phyloP scores from a whole-genome alignment of 2,329 filamentous ascomycete genomes.

The Emmonsiellopsis sp. region DNA sequence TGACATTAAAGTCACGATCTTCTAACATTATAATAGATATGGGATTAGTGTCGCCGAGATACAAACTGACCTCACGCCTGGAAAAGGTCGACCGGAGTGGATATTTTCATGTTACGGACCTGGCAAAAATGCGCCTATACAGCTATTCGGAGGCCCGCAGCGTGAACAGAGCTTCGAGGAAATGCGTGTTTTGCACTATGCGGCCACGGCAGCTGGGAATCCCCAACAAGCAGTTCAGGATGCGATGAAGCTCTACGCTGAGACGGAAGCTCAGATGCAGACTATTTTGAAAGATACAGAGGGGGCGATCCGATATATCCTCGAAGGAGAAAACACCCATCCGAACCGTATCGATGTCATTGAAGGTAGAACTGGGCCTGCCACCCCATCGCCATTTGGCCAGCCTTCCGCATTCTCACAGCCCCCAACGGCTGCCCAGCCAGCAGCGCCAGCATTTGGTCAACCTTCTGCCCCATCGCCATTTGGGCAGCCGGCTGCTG shows the following conservation, averaged over 20 bases:
- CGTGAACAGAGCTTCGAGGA: constrained; percentile 87
- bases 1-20: constrained; percentile 4
- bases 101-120: constrained; percentile 80
- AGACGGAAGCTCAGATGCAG: constrained; percentile 62
- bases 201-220: constrained; percentile 53
- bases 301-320: constrained; percentile 61
- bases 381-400: constrained; percentile 11
- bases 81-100: constrained; percentile 66
- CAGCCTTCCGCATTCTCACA: constrained; percentile 28
- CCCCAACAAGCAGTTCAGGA: constrained; percentile 43
- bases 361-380: constrained; percentile 21
- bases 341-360: constrained; percentile 60
- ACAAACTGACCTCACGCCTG: constrained; percentile 51
- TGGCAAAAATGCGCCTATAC: constrained; percentile 63
- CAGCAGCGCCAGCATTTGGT: constrained; percentile 16
- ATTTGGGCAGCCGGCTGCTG: constrained; percentile 20
- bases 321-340: constrained; percentile 57
- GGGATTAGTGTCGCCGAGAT: constrained; percentile 52
- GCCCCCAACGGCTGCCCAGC: constrained; percentile 16
- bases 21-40: constrained; percentile 32
- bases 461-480: constrained; percentile 16
- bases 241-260: constrained; percentile 48
- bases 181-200: constrained; percentile 63
- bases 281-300: constrained; percentile 58
- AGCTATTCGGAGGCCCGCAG: constrained; percentile 69